Evolutionary conservation across 148 eudicot genomes (phyloP).

Genomic region (Amaranthus cruentus): DNA sequence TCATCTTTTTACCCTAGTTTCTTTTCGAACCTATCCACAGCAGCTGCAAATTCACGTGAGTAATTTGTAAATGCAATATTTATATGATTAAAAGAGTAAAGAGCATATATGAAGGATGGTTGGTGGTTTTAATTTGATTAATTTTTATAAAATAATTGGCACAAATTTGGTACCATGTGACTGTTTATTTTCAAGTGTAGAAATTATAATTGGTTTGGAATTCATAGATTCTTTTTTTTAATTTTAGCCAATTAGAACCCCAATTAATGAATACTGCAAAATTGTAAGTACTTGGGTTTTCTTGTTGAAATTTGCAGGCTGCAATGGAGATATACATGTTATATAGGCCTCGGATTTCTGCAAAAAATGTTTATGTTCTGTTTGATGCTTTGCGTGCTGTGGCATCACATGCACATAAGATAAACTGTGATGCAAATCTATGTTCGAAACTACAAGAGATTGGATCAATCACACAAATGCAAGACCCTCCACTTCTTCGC

Average conservation of each 20-base stretch:
- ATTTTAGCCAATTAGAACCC: not conserved
- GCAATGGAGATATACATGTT: slow-evolving; percentile 78
- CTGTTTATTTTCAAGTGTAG: not conserved
- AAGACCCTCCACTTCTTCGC: slow-evolving; percentile 93
- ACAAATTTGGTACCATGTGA: not conserved
- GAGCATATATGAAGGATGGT: not conserved
- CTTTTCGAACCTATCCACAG: not conserved
- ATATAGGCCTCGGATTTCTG: slow-evolving; percentile 58
- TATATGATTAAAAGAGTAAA: not conserved
- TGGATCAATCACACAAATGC: slow-evolving; percentile 80
- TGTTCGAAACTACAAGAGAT: slow-evolving; percentile 73
- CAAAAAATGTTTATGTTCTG: slow-evolving; percentile 52
- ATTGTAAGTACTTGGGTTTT: not conserved
- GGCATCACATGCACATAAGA: slow-evolving; percentile 81
- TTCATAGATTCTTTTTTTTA: not conserved
- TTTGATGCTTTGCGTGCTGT: slow-evolving; percentile 63
- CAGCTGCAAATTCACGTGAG: not conserved
- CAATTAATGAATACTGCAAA: slow-evolving; percentile 3
- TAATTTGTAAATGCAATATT: not conserved
- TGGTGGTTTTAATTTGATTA: not conserved
- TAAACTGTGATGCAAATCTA: slow-evolving; percentile 54
- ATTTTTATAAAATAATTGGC: not conserved
- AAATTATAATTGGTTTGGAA: not conserved
- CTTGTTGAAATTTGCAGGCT: slow-evolving; percentile 49
- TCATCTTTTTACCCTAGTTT: not conserved